Evolutionary conservation across 108 stramenopile species (phyloP).

Genomic region (Tribonema minus): DNA sequence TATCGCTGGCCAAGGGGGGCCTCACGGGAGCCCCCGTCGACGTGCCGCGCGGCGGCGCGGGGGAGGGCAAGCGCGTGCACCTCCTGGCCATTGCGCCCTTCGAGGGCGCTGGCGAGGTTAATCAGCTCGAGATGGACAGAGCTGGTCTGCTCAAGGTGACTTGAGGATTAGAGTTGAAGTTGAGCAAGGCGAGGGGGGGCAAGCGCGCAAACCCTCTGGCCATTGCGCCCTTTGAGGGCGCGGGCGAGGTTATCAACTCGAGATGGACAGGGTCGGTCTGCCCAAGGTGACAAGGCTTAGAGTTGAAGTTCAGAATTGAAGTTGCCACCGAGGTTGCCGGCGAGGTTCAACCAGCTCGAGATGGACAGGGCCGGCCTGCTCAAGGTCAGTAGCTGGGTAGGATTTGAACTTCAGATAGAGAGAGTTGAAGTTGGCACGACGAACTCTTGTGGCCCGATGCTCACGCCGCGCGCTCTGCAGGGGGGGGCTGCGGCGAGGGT

Average conservation of each 20-base stretch:
- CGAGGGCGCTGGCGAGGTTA: not conserved
- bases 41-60: slow-evolving; percentile 8
- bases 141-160: not conserved
- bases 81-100: slow-evolving; percentile 70
- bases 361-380: slow-evolving; percentile 1
- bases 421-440: no score
- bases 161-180: no score
- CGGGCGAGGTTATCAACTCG: slow-evolving; percentile 11
- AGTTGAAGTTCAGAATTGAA: no score
- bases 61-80: slow-evolving; percentile 24
- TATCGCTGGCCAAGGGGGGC: slow-evolving; percentile 68
- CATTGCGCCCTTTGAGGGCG: slow-evolving; percentile 60
- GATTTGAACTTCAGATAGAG: no score
- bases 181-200: slow-evolving; percentile 11
- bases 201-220: slow-evolving; percentile 56
- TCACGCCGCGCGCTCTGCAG: no score
- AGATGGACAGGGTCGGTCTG: slow-evolving; percentile 4
- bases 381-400: no score
- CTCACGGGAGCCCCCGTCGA: slow-evolving; percentile 8
- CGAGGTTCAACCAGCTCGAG: slow-evolving; percentile 25
- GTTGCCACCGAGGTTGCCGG: slow-evolving; percentile 51
- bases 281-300: not conserved
- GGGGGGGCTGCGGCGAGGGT: no score
- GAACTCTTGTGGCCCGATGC: no score
- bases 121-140: slow-evolving; percentile 24